Percentiles rank a stretch among this genome's conserved stretches.
These are phyloP conservation scores for Penicillium fuscoglaucum DNA, from an alignment of 2,329 filamentous ascomycete species.

Conservation along the genomic window DNA sequence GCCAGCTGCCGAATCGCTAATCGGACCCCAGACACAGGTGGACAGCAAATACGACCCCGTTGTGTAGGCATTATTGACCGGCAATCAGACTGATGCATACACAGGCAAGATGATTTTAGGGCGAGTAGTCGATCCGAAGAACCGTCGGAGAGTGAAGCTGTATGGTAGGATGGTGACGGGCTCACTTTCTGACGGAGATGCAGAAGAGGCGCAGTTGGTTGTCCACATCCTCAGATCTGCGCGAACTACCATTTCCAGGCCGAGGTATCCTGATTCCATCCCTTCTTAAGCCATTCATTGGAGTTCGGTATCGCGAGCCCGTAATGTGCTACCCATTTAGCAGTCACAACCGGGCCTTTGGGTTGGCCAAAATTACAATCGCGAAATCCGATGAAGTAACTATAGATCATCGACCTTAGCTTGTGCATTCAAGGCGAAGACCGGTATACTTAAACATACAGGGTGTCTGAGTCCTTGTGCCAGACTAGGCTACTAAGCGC, in stretches of 20 bases:
- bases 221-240: background rate
- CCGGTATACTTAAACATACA: background rate
- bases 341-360: background rate
- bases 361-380: background rate
- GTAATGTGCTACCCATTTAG: background rate
- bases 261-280: background rate
- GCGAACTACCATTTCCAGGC: background rate
- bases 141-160: no score
- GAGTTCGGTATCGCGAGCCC: background rate
- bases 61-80: no score
- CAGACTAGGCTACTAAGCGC: background rate
- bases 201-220: no score
- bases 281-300: background rate
- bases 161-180: no score
- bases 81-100: no score
- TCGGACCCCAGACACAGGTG: slow-evolving; percentile 64
- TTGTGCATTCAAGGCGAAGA: background rate
- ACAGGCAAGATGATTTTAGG: no score
- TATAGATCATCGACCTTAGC: background rate
- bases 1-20: slow-evolving; percentile 60
- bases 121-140: no score
- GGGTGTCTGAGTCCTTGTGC: background rate
- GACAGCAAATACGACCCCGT: slow-evolving; percentile 45
- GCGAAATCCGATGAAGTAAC: background rate
- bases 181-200: no score